Percentiles rank a stretch among this genome's conserved stretches.
phyloP scores from a whole-genome alignment of 108 stramenopile genomes.

The Skeletonema marinoi region DNA sequence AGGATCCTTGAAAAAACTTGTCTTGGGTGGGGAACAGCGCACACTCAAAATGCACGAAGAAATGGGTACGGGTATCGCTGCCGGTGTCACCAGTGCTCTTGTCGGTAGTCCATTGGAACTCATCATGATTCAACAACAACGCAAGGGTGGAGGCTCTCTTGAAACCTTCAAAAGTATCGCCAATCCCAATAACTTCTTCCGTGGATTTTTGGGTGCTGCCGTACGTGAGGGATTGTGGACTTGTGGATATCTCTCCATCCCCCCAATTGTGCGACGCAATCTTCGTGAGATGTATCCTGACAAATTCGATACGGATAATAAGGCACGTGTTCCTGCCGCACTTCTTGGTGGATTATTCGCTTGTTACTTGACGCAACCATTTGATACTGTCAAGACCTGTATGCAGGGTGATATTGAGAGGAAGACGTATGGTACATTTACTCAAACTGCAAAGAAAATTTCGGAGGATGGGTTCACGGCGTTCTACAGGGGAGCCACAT shows the following conservation, averaged over 20 bases:
- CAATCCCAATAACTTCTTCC: slow-evolving; percentile 61
- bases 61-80: slow-evolving; percentile 81
- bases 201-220: slow-evolving; percentile 85
- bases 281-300: slow-evolving; percentile 79
- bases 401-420: slow-evolving; percentile 96
- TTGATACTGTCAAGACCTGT: slow-evolving; percentile 94
- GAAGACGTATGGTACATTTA: slow-evolving; percentile 72
- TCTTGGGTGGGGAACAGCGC: slow-evolving; percentile 56
- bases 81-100: slow-evolving; percentile 81
- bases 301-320: slow-evolving; percentile 78
- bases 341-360: slow-evolving; percentile 88
- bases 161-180: slow-evolving; percentile 63
- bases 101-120: slow-evolving; percentile 90
- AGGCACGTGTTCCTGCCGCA: slow-evolving; percentile 89
- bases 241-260: slow-evolving; percentile 88
- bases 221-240: slow-evolving; percentile 92
- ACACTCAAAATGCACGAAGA: slow-evolving; percentile 67
- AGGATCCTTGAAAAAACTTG: slow-evolving; percentile 71
- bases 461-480: slow-evolving; percentile 75
- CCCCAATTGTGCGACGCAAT: slow-evolving; percentile 82
- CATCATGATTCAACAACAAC: slow-evolving; percentile 97
- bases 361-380: slow-evolving; percentile 90
- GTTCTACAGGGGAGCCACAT: slow-evolving; percentile 92
- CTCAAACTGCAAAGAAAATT: slow-evolving; percentile 71
- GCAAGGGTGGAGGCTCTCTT: slow-evolving; percentile 72